Base-by-base conservation (phyloP, 2,329 filamentous ascomycete species). In the Onygena corvina region DNA sequence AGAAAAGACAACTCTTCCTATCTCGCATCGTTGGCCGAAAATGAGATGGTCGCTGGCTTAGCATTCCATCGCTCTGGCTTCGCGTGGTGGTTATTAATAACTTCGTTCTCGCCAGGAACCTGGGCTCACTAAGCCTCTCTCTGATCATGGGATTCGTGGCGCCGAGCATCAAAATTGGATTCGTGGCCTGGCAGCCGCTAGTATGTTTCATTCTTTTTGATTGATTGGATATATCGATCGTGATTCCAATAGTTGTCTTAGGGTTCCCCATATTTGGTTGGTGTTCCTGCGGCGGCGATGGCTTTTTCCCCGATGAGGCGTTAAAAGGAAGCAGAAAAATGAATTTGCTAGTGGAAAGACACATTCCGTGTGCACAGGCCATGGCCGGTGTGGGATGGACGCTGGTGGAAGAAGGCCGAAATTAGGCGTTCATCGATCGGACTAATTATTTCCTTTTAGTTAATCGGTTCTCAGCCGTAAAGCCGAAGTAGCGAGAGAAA, bases 391-490 rank as follows among this genome's bases (percentile, higher is more conserved):
- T 42, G 36, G 25, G 21, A 27, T 27, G 20, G n/a, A n/a, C n/a
- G n/a, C n/a, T n/a, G n/a, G n/a, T n/a, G n/a, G n/a, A 27, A 42
- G 27, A 27, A 42, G 11, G 14, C 3, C n/a, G 4, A 8, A 4
- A n/a, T n/a, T 11, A 18, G 14, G 7, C 8, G 12, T 36, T 42
- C 27, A 42, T 27, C 27, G 12, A 40, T 14, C 14, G 36, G 21
- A 42, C 25, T 27, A 42, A 42, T 42, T 21, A 42, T 42, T 23
- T n/a, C n/a, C n/a, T n/a, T n/a, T n/a, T n/a, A n/a, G n/a, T n/a
- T n/a, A 42, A 14, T 42, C 36, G 16, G 11, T 18, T 20, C 36
- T n/a, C n/a, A n/a, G n/a, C n/a, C n/a, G n/a, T n/a, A n/a, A 23
- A 1, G 20, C 36, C 7, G 36, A 40, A 40, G 11, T 25, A 27